Evolutionary conservation across 129 eudicot genomes (phyloP), one percentile per base, ranked within the genome.

Genomic region (Flaveria robusta): DNA sequence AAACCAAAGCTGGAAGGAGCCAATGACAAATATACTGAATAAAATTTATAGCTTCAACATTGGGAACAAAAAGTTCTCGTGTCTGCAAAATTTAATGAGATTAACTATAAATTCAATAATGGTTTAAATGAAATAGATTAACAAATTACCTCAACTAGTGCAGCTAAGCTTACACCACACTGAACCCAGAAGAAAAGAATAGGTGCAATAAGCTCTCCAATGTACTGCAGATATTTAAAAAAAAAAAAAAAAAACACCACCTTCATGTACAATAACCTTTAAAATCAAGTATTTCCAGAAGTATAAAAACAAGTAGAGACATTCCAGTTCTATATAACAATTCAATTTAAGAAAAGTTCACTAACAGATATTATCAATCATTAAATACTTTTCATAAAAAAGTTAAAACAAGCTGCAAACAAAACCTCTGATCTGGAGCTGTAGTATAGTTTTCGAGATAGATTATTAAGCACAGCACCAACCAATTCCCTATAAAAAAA

Each of bases 1-100:
- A 81, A 74, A 91, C 66, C 62, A 94, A 79, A 71, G 97, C 93
- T 79, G 99, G 97, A 72, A 94, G 93, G 59, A 94, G 99, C 99
- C 99, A 94, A 20, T 84, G 85, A 85, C 96, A 86, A 74, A 96
- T 89, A 76, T 87, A 94, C 47, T 86, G 99, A 78, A 94, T 68
- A 78, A 94, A 94, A 84, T 86, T 90, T 31, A 76, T 62, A 26
- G 96, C 88, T 71, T 89, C 99, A 87, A 89, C 84, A 37, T 86
- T 90, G 23, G 62, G 79, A 66, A 89, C 96, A 81, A 87, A 94
- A 59, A 94, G 97, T 77, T 87, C 94, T 59, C 96, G 88, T 23
- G 83, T 83, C 99, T 94, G 97, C 81, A 81, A 72, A 71, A 79
- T 51, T 70, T 70, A 31, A 42, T 15, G 60, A 20, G 18, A 47